A percentile compares a stretch with the other conserved stretches of the same genome.
Conservation (phyloP, 176 grass and related monocot genomes). For the Thinopyrum elongatum region DNA sequence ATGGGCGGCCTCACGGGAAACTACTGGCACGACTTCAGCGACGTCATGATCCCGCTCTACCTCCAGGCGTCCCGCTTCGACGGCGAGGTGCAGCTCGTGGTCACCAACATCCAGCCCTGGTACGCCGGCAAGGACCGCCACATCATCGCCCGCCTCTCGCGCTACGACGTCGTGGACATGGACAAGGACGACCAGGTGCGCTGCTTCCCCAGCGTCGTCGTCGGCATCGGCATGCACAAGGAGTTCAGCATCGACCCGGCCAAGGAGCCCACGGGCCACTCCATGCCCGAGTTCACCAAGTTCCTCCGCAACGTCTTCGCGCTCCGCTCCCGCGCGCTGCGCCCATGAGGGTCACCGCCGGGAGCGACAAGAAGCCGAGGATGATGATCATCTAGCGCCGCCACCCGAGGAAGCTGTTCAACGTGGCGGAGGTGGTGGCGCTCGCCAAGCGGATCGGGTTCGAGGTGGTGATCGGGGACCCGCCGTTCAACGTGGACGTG, state of each 20-base stretch:
- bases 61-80: constrained; percentile 47
- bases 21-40: constrained; percentile 92
- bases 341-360: constrained; percentile 6
- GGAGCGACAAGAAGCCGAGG: constrained; percentile 26
- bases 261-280: constrained; percentile 44
- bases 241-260: constrained; percentile 84
- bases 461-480: constrained; percentile 77
- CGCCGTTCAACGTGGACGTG: constrained; percentile 72
- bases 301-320: constrained; percentile 59
- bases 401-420: constrained; percentile 62
- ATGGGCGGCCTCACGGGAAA: constrained; percentile 76
- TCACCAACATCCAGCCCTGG: constrained; percentile 64
- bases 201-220: constrained; percentile 61
- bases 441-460: constrained; percentile 63
- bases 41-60: constrained; percentile 75
- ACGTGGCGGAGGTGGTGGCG: constrained; percentile 48
- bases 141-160: constrained; percentile 38
- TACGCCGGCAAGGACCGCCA: constrained; percentile 56
- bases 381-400: constrained; percentile 86
- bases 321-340: constrained; percentile 45
- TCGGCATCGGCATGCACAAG: constrained; percentile 69
- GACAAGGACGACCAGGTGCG: constrained; percentile 54
- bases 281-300: constrained; percentile 79
- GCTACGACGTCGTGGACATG: constrained; percentile 62
- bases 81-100: constrained; percentile 68